phyloP scores from a whole-genome alignment of 768 basidiomycete species.

The Clavulina sp. region DNA sequence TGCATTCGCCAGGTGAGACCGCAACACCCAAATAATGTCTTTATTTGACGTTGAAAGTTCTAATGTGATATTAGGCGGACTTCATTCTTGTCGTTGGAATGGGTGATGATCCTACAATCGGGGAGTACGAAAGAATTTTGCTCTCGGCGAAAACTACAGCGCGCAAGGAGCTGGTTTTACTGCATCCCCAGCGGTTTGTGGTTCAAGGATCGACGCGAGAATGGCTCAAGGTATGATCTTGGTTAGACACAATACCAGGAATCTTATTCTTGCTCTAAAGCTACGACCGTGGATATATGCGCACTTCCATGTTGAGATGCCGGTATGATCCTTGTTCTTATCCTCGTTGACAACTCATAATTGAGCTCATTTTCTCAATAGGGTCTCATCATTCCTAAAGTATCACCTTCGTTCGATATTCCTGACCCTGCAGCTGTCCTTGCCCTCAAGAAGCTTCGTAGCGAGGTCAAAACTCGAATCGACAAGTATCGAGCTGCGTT shows the following conservation, averaged over 20 bases:
- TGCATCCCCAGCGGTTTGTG: conserved; percentile 84
- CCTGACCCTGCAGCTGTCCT: conserved; percentile 75
- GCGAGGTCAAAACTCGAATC: conserved; percentile 77
- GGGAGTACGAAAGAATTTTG: conserved; percentile 87
- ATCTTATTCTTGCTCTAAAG: conserved; percentile 23
- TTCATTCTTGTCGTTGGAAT: conserved; percentile 87
- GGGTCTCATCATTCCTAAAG: conserved; percentile 56
- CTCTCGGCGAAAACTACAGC: conserved; percentile 96
- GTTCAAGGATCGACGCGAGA: conserved; percentile 80
- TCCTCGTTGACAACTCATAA: too few species aligned
- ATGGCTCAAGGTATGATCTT: conserved; percentile 66
- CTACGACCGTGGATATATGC: conserved; percentile 92
- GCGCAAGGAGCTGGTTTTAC: conserved; percentile 85
- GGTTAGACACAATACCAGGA: not conserved
- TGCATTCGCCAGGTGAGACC: conserved; percentile 74
- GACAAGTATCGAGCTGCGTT: conserved; percentile 64
- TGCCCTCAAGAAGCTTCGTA: conserved; percentile 82
- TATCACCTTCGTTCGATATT: conserved; percentile 24
- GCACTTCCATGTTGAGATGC: conserved; percentile 87
- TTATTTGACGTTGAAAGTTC: not conserved
- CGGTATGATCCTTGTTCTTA: conserved; percentile 27
- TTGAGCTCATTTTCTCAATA: conserved; percentile 16
- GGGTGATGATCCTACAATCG: conserved; percentile 73
- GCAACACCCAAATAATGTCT: not conserved
- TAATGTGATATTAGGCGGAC: conserved; percentile 43